Base-by-base conservation (phyloP, 2,329 filamentous ascomycete genomes). In the Xylariales sp. region DNA sequence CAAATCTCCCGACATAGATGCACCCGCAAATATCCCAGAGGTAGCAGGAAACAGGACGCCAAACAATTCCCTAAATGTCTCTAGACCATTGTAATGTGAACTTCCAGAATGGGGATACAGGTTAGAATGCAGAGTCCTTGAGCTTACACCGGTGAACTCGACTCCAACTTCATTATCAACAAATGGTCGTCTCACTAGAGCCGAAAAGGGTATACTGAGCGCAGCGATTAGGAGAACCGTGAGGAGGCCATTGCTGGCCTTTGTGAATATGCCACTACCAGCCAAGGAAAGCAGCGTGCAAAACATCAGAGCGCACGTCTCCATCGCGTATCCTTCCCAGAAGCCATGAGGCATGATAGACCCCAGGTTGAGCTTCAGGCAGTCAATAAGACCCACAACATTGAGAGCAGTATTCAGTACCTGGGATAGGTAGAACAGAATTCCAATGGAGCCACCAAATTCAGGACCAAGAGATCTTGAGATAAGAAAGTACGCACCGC, bases 391-490 rank as follows among this genome's bases (percentile, higher is more conserved):
- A 66, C 88, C 88, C 29, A 94, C 87, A 17, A 90, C 78, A 54
- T 95, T 95, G 72, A 95, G 78, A 25, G 85, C 85, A 1, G 88
- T 89, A 55, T 91, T 94, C 54, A 95, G 78, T 3, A 86, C 83
- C 47, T 88, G 86, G n/a, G 88, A 87, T n/a, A 94, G 69, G 57
- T 93, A 95, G 61, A 94, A 94, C 11, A 95, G 78, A 17, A 94
- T 74, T 2, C 88, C 88, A 46, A 95, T 94, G 2, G 86, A 88
- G 13, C 88, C 88, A 18, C 88, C 88, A 56, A 95, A 95, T 53
- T 95, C 88, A 6, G 88, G 88, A 0, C 88, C 88, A 4, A 95
- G 66, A 30, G 85, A 90, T 44, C 88, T 76, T 6, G 88, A 94
- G 40, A 95, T 94, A 40, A 95, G 69, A 52, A 91, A 95, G 57